Percentiles rank a stretch among this genome's conserved stretches.
These are phyloP conservation scores for Kodamaea laetipori DNA, from an alignment of 805 yeast genomes.

Conservation along the genomic window DNA sequence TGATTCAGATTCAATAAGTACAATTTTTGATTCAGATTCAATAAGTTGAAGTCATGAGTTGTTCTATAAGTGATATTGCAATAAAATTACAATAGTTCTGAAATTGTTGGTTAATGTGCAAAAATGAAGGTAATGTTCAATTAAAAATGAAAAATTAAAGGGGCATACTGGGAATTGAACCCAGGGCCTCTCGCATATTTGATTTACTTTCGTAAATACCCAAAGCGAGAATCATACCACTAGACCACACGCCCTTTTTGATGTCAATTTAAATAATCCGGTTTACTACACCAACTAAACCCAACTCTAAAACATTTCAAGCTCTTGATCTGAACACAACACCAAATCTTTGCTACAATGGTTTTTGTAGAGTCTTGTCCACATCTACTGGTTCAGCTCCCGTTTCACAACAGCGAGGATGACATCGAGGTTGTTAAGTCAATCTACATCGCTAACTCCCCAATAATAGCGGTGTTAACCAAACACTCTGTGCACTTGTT, in stretches of 20 bases:
- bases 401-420: slow-evolving; percentile 10
- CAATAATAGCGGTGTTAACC: slow-evolving; percentile 32
- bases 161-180: slow-evolving; percentile 38
- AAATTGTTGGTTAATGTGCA: too few relatives aligned
- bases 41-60: too few relatives aligned
- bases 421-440: slow-evolving; percentile 18
- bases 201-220: slow-evolving; percentile 24
- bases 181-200: slow-evolving; percentile 36
- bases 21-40: too few relatives aligned
- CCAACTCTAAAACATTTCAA: too few relatives aligned
- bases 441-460: slow-evolving; percentile 30
- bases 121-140: too few relatives aligned
- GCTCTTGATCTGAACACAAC: not conserved
- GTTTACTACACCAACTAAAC: too few relatives aligned
- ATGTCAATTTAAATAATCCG: too few relatives aligned
- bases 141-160: slow-evolving; percentile 1
- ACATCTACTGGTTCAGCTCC: slow-evolving; percentile 29
- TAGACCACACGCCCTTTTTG: slow-evolving; percentile 46
- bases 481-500: slow-evolving; percentile 28
- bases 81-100: too few relatives aligned
- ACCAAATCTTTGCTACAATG: slow-evolving; percentile 21
- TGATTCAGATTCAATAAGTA: too few relatives aligned
- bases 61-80: too few relatives aligned
- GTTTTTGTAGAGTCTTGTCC: slow-evolving; percentile 41
- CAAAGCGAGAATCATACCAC: slow-evolving; percentile 60